phyloP scores from a whole-genome alignment of 2,329 filamentous ascomycete species.

The Simplicillium aogashimaense region DNA sequence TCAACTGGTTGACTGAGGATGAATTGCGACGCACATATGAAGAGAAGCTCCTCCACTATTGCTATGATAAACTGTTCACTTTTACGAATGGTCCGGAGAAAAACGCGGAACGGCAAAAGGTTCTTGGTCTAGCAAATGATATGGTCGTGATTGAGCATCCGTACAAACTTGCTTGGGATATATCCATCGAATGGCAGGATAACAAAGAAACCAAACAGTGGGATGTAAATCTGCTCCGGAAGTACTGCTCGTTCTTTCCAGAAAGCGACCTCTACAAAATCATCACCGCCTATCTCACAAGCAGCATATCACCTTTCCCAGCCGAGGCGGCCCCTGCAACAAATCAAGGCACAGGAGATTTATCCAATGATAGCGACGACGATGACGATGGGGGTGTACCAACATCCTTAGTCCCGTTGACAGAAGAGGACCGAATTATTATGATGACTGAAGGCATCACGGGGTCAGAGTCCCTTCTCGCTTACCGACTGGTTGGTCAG shows the following conservation, averaged over 20 bases:
- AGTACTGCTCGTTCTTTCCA: slow-evolving; percentile 78
- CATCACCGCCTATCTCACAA: slow-evolving; percentile 71
- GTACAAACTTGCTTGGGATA: slow-evolving; percentile 82
- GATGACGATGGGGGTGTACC: slow-evolving; percentile 46
- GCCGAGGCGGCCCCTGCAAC: slow-evolving; percentile 17
- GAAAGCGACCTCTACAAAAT: slow-evolving; percentile 74
- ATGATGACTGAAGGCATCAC: slow-evolving; percentile 70
- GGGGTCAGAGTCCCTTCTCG: slow-evolving; percentile 62
- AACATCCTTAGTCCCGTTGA: slow-evolving; percentile 47
- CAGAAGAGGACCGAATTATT: slow-evolving; percentile 68
- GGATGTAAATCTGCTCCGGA: slow-evolving; percentile 66
- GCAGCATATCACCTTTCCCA: slow-evolving; percentile 75
- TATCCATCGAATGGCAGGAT: slow-evolving; percentile 84
- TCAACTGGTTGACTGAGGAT: slow-evolving; percentile 86
- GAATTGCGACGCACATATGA: slow-evolving; percentile 76
- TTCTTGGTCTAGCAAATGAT: slow-evolving; percentile 69
- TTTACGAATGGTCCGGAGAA: slow-evolving; percentile 58
- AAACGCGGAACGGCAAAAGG: slow-evolving; percentile 56
- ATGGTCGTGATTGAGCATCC: slow-evolving; percentile 97
- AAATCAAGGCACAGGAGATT: slow-evolving; percentile 15
- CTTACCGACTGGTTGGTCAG: slow-evolving; percentile 72
- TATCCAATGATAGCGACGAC: slow-evolving; percentile 46
- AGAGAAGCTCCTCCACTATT: slow-evolving; percentile 77
- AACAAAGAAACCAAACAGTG: slow-evolving; percentile 62
- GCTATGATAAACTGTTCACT: slow-evolving; percentile 66